Percentiles rank a stretch among this genome's conserved stretches.
Conservation (phyloP, 371 early-diverging fungal species). For the Dentiscutata heterogama region DNA sequence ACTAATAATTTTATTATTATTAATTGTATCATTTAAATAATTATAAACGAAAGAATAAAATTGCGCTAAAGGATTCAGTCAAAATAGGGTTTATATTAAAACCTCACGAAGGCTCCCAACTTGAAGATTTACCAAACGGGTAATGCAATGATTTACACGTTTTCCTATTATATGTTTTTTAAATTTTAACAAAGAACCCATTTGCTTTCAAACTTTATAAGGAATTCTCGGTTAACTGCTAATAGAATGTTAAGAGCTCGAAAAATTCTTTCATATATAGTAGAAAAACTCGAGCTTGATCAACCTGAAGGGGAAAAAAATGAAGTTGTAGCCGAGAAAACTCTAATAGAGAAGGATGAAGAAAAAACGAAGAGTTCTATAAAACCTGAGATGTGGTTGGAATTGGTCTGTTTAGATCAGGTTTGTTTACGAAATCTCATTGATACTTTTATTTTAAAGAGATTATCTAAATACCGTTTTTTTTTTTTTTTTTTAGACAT, state of each 20-base stretch:
- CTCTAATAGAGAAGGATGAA: background rate
- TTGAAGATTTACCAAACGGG: constrained; percentile 74
- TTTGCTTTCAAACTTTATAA: constrained; percentile 48
- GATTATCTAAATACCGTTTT: background rate
- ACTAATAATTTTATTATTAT: no score
- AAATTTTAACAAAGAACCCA: background rate
- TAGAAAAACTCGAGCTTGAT: constrained; percentile 73
- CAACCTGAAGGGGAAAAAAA: constrained; percentile 51
- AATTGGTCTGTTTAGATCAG: constrained; percentile 82
- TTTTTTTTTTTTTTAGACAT: constrained; percentile 50
- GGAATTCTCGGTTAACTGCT: constrained; percentile 81
- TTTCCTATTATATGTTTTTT: constrained; percentile 17
- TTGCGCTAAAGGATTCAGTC: constrained; percentile 75
- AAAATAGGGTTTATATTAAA: constrained; percentile 88
- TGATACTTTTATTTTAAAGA: no score
- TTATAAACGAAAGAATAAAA: constrained; percentile 62
- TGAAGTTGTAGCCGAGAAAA: constrained; percentile 4
- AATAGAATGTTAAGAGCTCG: constrained; percentile 89
- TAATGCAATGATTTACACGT: constrained; percentile 37
- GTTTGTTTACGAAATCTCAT: constrained; percentile 40
- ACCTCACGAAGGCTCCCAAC: constrained; percentile 67
- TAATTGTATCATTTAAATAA: background rate
- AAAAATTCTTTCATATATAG: constrained; percentile 84
- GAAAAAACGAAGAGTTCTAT: background rate
- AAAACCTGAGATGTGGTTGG: constrained; percentile 52